phyloP scores from a whole-genome alignment of 2,329 filamentous ascomycete species.

The Stachybotrys echinatus region DNA sequence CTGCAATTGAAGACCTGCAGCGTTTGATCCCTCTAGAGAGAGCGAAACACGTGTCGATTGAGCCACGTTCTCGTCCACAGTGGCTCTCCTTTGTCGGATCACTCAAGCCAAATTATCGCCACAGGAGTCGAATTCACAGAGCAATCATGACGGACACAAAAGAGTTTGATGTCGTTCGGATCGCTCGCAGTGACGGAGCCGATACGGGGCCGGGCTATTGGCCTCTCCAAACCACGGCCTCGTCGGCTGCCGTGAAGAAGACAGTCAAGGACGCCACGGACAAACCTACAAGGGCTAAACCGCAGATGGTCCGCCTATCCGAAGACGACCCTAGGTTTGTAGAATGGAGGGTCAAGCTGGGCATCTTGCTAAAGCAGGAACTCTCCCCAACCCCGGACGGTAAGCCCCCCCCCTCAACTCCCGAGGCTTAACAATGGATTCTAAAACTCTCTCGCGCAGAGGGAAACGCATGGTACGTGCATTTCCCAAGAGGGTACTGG shows the following conservation, averaged over 20 bases:
- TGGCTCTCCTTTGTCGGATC: no score
- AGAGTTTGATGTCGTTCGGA: conserved; percentile 34
- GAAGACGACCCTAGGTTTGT: conserved; percentile 38
- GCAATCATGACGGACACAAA: conserved; percentile 30
- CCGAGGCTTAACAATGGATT: no score
- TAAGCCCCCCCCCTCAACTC: conserved; percentile 12
- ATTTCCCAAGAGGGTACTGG: conserved; percentile 41
- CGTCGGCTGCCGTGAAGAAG: conserved; percentile 26
- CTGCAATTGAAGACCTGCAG: no score
- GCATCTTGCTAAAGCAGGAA: conserved; percentile 40
- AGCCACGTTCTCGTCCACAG: no score
- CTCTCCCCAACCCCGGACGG: conserved; percentile 34
- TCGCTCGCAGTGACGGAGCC: conserved; percentile 40
- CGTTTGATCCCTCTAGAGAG: no score
- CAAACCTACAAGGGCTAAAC: conserved; percentile 31
- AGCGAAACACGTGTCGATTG: no score
- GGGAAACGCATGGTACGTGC: conserved; percentile 37
- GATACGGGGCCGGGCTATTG: conserved; percentile 40
- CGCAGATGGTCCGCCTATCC: conserved; percentile 36
- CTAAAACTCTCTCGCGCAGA: conserved; percentile 22
- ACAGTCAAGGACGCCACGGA: conserved; percentile 28
- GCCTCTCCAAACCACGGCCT: conserved; percentile 23
- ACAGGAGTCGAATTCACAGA: no score
- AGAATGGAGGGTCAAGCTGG: conserved; percentile 40
- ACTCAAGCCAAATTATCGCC: no score